These are phyloP conservation scores for Coniochaeta pulveracea DNA, from an alignment of 2,329 filamentous ascomycete species.

Conservation along the genomic window DNA sequence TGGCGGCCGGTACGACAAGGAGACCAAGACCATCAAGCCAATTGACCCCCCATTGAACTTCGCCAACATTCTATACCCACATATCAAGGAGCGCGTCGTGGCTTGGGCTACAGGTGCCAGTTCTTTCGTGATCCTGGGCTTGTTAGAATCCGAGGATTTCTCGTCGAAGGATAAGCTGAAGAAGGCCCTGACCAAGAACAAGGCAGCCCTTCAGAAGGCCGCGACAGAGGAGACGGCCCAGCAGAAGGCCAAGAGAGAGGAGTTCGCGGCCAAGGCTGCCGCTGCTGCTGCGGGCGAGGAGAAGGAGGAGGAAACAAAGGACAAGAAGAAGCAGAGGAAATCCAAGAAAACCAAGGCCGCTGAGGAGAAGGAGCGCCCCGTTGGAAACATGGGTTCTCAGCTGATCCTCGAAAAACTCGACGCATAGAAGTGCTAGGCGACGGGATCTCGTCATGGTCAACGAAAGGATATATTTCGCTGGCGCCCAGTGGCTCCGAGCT, in stretches of 20 bases:
- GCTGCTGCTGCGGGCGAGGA: constrained; percentile 35
- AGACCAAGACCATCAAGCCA: constrained; percentile 56
- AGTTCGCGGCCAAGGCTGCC: constrained; percentile 13
- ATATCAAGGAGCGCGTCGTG: constrained; percentile 64
- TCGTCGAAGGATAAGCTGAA: constrained; percentile 53
- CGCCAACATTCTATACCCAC: constrained; percentile 66
- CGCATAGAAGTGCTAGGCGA: constrained; percentile 8
- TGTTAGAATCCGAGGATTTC: constrained; percentile 68
- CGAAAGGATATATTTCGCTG: too few relatives aligned
- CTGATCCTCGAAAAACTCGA: constrained; percentile 48
- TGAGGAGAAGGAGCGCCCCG: constrained; percentile 28
- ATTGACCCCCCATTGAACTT: constrained; percentile 72
- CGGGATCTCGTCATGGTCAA: too few relatives aligned
- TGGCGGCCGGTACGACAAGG: constrained; percentile 75
- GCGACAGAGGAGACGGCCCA: constrained; percentile 45
- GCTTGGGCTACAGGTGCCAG: constrained; percentile 80
- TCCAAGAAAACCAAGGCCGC: constrained; percentile 28
- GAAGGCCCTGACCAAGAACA: constrained; percentile 61
- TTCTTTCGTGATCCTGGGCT: constrained; percentile 73
- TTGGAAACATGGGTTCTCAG: constrained; percentile 52
- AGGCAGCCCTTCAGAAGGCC: constrained; percentile 58
- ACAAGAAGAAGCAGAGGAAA: constrained; percentile 30
- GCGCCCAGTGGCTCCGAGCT: too few relatives aligned
- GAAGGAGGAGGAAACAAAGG: constrained; percentile 23
- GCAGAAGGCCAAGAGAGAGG: constrained; percentile 31